These are phyloP conservation scores for Cyclostephanos tholiformis DNA, from an alignment of 108 stramenopile species.

Conservation along the genomic window DNA sequence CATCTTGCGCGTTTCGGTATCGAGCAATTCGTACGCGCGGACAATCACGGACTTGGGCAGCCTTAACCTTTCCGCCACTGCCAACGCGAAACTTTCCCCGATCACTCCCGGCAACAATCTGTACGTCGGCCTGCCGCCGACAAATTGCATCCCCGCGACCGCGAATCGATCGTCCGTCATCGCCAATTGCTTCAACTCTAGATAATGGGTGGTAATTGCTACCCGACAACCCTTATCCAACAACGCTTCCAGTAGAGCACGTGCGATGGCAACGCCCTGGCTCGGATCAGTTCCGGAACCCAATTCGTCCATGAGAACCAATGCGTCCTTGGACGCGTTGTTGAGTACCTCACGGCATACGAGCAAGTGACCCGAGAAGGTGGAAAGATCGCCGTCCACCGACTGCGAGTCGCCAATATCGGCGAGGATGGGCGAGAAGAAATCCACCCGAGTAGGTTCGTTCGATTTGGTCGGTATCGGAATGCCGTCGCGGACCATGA, in stretches of 20 bases:
- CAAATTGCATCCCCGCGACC: constrained; percentile 92
- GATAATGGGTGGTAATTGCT: constrained; percentile 93
- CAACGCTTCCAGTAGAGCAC: constrained; percentile 89
- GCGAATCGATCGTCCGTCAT: constrained; percentile 83
- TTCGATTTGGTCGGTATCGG: constrained; percentile 70
- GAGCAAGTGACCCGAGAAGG: constrained; percentile 93
- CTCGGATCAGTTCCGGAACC: constrained; percentile 94
- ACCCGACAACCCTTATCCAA: constrained; percentile 84
- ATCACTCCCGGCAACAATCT: constrained; percentile 87
- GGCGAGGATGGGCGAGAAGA: constrained; percentile 87
- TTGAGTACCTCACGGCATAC: constrained; percentile 83
- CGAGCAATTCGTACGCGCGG: constrained; percentile 82
- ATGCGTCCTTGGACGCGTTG: constrained; percentile 61
- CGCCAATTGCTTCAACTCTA: constrained; percentile 92
- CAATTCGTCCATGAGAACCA: constrained; percentile 95
- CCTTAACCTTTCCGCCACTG: constrained; percentile 81
- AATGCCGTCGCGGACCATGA: constrained; percentile 88
- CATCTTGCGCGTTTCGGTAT: constrained; percentile 84
- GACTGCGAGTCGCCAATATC: constrained; percentile 95
- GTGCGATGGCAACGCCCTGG: constrained; percentile 96
- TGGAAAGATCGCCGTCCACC: constrained; percentile 91
- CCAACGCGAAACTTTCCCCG: constrained; percentile 92
- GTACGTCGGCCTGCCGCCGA: constrained; percentile 88
- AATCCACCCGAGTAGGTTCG: constrained; percentile 76
- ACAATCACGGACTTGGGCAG: constrained; percentile 73